These are phyloP conservation scores for Nemania sp. DNA, from an alignment of 2,329 filamentous ascomycete species.

Conservation along the genomic window DNA sequence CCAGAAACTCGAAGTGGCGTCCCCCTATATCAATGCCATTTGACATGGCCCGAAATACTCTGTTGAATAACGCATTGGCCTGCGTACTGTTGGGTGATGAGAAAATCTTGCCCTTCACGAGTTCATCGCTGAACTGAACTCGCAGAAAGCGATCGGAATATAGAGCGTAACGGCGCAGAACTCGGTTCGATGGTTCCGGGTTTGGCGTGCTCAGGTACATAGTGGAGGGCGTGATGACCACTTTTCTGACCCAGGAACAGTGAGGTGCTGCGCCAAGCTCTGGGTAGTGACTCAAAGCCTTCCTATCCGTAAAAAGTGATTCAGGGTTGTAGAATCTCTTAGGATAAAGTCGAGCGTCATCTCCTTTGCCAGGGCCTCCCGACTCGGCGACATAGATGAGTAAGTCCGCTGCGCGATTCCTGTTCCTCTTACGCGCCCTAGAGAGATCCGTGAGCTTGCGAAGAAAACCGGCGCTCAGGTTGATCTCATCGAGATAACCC, in stretches of 20 bases:
- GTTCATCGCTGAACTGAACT: conserved; percentile 88
- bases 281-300: conserved; percentile 53
- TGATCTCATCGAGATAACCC: conserved; percentile 75
- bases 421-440: conserved; percentile 27
- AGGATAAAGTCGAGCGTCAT: conserved; percentile 46
- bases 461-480: conserved; percentile 70
- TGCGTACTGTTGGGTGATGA: conserved; percentile 55
- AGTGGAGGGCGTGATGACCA: conserved; percentile 80
- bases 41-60: conserved; percentile 71
- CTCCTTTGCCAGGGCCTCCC: not conserved
- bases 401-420: conserved; percentile 62
- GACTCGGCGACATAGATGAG: conserved; percentile 74
- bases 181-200: conserved; percentile 85
- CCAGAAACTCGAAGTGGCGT: conserved; percentile 84
- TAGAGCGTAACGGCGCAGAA: conserved; percentile 74
- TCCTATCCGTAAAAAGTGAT: conserved; percentile 66
- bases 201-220: conserved; percentile 77
- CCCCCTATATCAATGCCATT: conserved; percentile 84
- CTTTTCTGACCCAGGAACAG: conserved; percentile 76
- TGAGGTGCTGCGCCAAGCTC: conserved; percentile 66
- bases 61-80: conserved; percentile 73
- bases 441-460: conserved; percentile 57
- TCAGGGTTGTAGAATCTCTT: conserved; percentile 70
- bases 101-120: conserved; percentile 63
- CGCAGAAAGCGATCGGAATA: conserved; percentile 80